Evolutionary conservation across 331 rosid genomes (phyloP).

Genomic region (Quercus tomentella): DNA sequence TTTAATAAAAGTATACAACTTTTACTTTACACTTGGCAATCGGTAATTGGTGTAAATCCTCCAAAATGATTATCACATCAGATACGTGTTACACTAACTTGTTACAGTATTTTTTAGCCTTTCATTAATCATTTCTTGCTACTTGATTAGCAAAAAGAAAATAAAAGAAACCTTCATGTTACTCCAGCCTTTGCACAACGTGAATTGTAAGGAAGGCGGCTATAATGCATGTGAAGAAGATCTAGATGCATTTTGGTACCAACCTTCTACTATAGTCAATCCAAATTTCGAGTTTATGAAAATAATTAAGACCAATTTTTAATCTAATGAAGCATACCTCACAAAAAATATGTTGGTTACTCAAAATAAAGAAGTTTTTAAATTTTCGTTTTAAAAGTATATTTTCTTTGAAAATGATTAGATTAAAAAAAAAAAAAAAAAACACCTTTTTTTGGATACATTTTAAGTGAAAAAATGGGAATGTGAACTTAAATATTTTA

Average conservation of each 20-base stretch:
- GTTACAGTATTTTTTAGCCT: neutral
- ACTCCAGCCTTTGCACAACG: neutral
- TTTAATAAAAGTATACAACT: neutral
- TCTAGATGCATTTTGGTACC: neutral
- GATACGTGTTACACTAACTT: neutral
- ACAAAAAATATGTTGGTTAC: no score
- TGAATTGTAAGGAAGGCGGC: neutral
- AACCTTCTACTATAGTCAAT: neutral
- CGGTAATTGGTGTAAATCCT: neutral
- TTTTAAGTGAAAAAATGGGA: no score
- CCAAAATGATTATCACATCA: neutral
- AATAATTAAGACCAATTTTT: no score
- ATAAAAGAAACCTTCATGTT: neutral
- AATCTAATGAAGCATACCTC: no score
- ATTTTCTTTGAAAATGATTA: no score
- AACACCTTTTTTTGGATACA: no score
- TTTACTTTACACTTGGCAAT: neutral
- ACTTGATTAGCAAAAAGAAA: no score
- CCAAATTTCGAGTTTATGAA: neutral
- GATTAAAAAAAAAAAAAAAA: no score
- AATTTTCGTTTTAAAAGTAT: no score
- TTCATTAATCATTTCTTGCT: no score
- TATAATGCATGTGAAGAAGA: neutral
- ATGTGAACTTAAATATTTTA: no score
- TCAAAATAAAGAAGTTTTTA: no score